These are phyloP conservation scores for Zygosaccharomyces siamensis DNA, from an alignment of 805 yeast genomes.

Conservation along the genomic window DNA sequence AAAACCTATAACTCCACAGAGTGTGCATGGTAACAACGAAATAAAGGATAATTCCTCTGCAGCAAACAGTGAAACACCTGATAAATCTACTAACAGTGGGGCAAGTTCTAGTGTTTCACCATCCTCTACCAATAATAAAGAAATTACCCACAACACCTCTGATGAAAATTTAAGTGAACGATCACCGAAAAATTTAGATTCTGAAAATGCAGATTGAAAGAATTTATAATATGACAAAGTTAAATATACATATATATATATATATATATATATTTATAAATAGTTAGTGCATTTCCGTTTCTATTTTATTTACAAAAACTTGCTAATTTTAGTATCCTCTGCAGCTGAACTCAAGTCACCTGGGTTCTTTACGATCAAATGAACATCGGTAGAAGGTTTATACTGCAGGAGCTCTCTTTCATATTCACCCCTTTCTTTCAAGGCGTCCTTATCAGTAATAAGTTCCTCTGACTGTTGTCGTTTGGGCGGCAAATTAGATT, in stretches of 20 bases:
- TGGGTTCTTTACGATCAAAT: constrained; percentile 38
- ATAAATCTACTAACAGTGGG: background rate
- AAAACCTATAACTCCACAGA: constrained; percentile 18
- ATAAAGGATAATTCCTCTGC: constrained; percentile 7
- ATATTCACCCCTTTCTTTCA: constrained; percentile 16
- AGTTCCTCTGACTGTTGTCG: constrained; percentile 14
- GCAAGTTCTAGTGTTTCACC: constrained; percentile 10
- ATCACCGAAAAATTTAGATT: background rate
- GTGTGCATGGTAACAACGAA: constrained; percentile 10
- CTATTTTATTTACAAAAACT: constrained; percentile 30
- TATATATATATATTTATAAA: too few species aligned
- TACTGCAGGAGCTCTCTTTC: constrained; percentile 30
- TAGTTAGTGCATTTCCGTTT: background rate
- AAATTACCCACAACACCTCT: background rate
- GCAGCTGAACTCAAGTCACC: constrained; percentile 40
- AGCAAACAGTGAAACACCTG: constrained; percentile 1
- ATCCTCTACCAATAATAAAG: constrained; percentile 8
- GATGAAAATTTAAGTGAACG: background rate
- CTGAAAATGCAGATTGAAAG: constrained; percentile 7
- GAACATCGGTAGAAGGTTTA: constrained; percentile 33
- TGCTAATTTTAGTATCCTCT: constrained; percentile 34
- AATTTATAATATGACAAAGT: background rate
- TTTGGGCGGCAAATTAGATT: background rate
- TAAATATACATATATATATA: too few species aligned
- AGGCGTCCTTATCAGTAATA: constrained; percentile 16